Conservation (phyloP, 2,329 filamentous ascomycete genomes). For the Tolypocladium tropicale region DNA sequence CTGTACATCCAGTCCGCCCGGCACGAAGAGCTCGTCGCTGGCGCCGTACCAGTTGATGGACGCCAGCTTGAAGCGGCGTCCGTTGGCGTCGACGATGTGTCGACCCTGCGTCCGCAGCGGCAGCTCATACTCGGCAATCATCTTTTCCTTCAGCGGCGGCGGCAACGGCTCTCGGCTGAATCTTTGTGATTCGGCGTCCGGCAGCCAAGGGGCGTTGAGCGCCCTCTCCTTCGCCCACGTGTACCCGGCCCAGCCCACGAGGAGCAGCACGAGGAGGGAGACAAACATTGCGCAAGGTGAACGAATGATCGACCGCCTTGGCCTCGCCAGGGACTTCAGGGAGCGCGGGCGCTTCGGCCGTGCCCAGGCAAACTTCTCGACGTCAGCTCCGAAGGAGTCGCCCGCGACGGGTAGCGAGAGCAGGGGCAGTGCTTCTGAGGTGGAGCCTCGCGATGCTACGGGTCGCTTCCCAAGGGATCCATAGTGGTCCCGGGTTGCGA, state of each 20-base stretch:
- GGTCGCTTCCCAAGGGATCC: neutral
- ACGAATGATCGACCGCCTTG: neutral
- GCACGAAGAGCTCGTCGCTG: slow-evolving; percentile 55
- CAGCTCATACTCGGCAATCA: slow-evolving; percentile 38
- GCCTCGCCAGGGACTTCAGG: slow-evolving; percentile 2
- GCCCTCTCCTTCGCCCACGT: slow-evolving; percentile 34
- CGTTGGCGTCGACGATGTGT: slow-evolving; percentile 47
- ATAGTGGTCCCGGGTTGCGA: neutral
- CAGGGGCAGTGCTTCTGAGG: slow-evolving; percentile 1
- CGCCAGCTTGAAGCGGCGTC: slow-evolving; percentile 49
- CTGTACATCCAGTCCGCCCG: slow-evolving; percentile 51
- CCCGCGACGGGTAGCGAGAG: neutral
- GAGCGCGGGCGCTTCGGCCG: neutral
- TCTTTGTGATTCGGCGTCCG: slow-evolving; percentile 32
- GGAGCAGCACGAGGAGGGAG: slow-evolving; percentile 15
- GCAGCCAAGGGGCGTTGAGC: slow-evolving; percentile 35
- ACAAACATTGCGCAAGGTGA: slow-evolving; percentile 23
- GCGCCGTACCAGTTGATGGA: slow-evolving; percentile 65
- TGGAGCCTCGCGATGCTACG: neutral
- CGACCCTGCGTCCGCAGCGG: slow-evolving; percentile 51
- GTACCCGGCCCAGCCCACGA: slow-evolving; percentile 25
- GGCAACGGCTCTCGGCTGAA: slow-evolving; percentile 40
- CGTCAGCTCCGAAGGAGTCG: neutral
- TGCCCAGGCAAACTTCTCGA: slow-evolving; percentile 1
- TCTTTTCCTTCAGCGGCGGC: slow-evolving; percentile 28